Evolutionary conservation across 768 basidiomycete species (phyloP).

Genomic region (Heimioporus sp.): DNA sequence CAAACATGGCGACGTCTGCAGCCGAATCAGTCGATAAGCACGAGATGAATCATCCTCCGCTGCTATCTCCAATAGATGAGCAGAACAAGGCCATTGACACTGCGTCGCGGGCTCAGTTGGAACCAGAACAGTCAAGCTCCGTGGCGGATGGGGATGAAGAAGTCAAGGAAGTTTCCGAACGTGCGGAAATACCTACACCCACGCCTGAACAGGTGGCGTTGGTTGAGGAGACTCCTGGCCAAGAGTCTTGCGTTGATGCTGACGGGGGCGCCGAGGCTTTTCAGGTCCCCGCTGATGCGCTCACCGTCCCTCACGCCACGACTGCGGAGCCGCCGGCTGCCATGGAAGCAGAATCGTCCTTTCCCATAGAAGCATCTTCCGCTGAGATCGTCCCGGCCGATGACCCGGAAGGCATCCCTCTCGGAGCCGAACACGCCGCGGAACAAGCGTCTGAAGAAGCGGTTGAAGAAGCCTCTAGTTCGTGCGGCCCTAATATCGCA

Average conservation of each 20-base stretch:
- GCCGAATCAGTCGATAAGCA: conserved; percentile 2
- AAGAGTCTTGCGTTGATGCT: conserved; percentile 1
- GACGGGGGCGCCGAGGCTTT: not conserved
- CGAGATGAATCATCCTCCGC: conserved; percentile 4
- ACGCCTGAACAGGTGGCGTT: conserved; percentile 9
- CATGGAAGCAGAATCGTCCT: not conserved
- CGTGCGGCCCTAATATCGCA: too few relatives aligned
- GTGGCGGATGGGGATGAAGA: conserved; percentile 8
- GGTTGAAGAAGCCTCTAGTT: not conserved
- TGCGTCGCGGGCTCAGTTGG: conserved; percentile 15
- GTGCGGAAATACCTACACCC: conserved; percentile 12
- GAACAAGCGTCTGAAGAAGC: conserved; percentile 6
- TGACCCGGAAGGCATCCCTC: not conserved
- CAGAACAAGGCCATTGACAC: conserved; percentile 1
- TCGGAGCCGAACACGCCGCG: conserved; percentile 3
- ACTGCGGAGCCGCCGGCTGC: conserved; percentile 5
- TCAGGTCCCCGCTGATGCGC: not conserved
- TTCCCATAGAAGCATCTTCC: not conserved
- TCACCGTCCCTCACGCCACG: not conserved
- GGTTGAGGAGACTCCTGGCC: conserved; percentile 15
- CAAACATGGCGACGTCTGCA: conserved; percentile 6
- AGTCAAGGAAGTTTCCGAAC: conserved; percentile 8
- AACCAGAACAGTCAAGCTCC: not conserved
- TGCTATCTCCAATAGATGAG: not conserved
- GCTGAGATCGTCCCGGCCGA: not conserved